phyloP scores from a whole-genome alignment of 345 rosid genomes.

The Reutealis trisperma region DNA sequence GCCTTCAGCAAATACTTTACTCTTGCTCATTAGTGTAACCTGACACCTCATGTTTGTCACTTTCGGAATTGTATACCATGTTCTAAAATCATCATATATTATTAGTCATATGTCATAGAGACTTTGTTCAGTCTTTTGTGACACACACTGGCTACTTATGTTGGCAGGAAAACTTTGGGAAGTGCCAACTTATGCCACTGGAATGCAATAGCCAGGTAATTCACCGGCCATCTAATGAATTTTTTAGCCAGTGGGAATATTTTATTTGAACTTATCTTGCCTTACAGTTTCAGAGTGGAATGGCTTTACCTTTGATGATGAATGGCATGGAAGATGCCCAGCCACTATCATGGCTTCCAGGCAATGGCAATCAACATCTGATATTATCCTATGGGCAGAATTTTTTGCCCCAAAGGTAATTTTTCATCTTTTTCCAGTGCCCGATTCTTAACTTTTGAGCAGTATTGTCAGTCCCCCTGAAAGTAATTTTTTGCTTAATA shows the following conservation, averaged over 20 bases:
- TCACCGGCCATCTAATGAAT: constrained; percentile 8
- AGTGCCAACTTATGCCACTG: constrained; percentile 56
- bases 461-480: background rate
- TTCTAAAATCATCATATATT: background rate
- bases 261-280: constrained; percentile 17
- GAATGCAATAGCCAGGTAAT: constrained; percentile 65
- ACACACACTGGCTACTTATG: constrained; percentile 10
- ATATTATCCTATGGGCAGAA: constrained; percentile 56
- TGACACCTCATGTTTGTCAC: background rate
- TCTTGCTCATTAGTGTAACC: background rate
- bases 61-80: background rate
- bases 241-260: constrained; percentile 2
- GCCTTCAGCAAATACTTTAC: background rate
- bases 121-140: background rate
- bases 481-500: background rate
- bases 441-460: too few species aligned
- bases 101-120: background rate
- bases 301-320: constrained; percentile 59
- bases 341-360: constrained; percentile 67
- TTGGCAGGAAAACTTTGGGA: constrained; percentile 61
- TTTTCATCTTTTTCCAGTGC: background rate
- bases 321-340: constrained; percentile 64
- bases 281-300: constrained; percentile 59
- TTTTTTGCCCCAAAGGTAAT: constrained; percentile 59
- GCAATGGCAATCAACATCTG: constrained; percentile 55